Evolutionary conservation across 108 stramenopile species (phyloP).

Genomic region (Skeletonema menzelii): DNA sequence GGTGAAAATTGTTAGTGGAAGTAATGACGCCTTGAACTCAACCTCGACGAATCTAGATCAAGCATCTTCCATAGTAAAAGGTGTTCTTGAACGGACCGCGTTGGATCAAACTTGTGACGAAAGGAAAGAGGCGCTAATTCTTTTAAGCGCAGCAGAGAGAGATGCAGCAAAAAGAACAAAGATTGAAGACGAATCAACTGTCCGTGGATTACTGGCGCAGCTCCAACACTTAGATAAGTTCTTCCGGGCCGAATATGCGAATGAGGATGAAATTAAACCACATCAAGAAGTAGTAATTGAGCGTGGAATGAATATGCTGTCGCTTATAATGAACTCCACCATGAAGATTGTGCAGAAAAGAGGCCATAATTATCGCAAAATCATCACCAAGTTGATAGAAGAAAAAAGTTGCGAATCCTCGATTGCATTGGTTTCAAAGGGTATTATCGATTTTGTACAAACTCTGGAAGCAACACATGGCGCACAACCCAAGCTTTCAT

Average conservation of each 20-base stretch:
- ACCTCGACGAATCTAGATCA: not conserved
- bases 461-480: conserved; percentile 17
- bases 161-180: conserved; percentile 25
- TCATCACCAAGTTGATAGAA: conserved; percentile 17
- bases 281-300: conserved; percentile 17
- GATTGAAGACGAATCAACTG: conserved; percentile 53
- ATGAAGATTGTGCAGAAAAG: conserved; percentile 22
- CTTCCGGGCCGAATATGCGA: conserved; percentile 16
- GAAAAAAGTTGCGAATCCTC: conserved; percentile 18
- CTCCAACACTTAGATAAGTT: conserved; percentile 26
- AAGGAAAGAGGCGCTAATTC: conserved; percentile 30
- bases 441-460: conserved; percentile 21
- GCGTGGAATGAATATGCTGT: conserved; percentile 20
- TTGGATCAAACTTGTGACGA: conserved; percentile 34
- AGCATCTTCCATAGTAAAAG: conserved; percentile 26
- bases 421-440: conserved; percentile 40
- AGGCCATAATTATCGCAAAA: conserved; percentile 17
- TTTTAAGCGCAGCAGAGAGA: conserved; percentile 42
- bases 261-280: conserved; percentile 17
- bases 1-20: conserved; percentile 29
- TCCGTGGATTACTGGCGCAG: conserved; percentile 47
- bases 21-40: not conserved
- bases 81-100: conserved; percentile 53
- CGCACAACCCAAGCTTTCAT: conserved; percentile 12
- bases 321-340: conserved; percentile 17